A percentile compares a stretch with the other conserved stretches of the same genome.
These are phyloP conservation scores for Metarhizium brunneum DNA, from an alignment of 2,329 filamentous ascomycete species.

Conservation along the genomic window DNA sequence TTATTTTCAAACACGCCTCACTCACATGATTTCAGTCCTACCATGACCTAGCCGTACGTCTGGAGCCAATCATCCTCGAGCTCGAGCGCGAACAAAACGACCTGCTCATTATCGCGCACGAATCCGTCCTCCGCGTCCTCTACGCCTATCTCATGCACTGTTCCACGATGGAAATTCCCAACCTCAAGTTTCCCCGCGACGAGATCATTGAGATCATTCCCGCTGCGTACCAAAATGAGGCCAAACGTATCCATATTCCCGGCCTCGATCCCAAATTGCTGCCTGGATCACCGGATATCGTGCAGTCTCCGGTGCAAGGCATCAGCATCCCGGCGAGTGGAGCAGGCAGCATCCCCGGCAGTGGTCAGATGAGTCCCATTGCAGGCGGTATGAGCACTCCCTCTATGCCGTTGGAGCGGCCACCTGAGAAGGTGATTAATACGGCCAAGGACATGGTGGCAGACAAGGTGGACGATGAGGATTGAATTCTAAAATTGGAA, in stretches of 20 bases:
- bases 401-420: slow-evolving; percentile 32
- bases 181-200: slow-evolving; percentile 85
- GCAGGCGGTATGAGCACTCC: slow-evolving; percentile 37
- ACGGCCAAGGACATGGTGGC: slow-evolving; percentile 39
- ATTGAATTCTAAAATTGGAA: slow-evolving; percentile 19
- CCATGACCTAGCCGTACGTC: slow-evolving; percentile 92
- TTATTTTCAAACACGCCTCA: background rate
- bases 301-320: slow-evolving; percentile 63
- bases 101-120: slow-evolving; percentile 95
- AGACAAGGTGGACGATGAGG: slow-evolving; percentile 44
- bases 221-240: slow-evolving; percentile 93
- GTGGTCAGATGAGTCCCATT: slow-evolving; percentile 36
- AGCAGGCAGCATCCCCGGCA: slow-evolving; percentile 17
- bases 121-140: slow-evolving; percentile 91
- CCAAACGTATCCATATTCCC: slow-evolving; percentile 81
- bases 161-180: slow-evolving; percentile 88
- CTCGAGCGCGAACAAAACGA: slow-evolving; percentile 95
- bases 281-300: slow-evolving; percentile 70
- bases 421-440: slow-evolving; percentile 40
- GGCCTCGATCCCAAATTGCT: slow-evolving; percentile 56
- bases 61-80: slow-evolving; percentile 96
- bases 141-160: slow-evolving; percentile 99
- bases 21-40: slow-evolving; percentile 59
- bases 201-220: slow-evolving; percentile 99
- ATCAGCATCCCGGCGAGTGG: slow-evolving; percentile 14